Conservation (phyloP, 192 early-diverging fungal species). For the Linnemannia schmuckeri region DNA sequence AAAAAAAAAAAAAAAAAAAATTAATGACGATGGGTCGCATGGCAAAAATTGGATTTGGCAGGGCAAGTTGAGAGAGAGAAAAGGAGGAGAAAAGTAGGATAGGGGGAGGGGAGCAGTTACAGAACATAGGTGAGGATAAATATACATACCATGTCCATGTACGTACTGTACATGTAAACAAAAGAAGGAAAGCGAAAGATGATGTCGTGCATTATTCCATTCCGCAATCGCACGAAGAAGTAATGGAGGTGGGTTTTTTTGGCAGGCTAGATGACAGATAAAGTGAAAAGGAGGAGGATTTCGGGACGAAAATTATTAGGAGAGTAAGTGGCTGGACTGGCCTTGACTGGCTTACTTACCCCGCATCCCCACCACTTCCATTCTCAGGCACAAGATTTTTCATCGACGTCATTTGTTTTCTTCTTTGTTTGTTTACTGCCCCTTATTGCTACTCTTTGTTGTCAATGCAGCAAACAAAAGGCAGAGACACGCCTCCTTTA, state of each 20-base stretch:
- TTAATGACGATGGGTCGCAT: not conserved
- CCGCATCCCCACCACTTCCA: not conserved
- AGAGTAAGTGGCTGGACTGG: not conserved
- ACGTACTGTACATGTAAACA: not conserved
- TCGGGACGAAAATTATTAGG: not conserved
- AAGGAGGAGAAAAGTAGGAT: not conserved
- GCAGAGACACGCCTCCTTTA: not conserved
- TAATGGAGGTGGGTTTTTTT: not conserved
- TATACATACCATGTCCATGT: too few relatives aligned
- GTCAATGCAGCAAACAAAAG: not conserved
- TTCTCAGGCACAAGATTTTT: slow-evolving; percentile 2
- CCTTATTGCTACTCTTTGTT: too few relatives aligned
- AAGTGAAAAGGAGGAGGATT: not conserved
- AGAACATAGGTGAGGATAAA: not conserved
- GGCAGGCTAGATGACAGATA: not conserved
- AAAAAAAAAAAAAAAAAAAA: not conserved
- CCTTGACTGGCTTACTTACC: not conserved
- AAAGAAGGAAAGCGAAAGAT: not conserved
- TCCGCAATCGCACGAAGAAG: not conserved
- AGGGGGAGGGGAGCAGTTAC: not conserved
- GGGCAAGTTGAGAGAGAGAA: not conserved
- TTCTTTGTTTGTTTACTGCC: not conserved
- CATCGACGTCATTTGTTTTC: not conserved
- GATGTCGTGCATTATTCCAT: not conserved
- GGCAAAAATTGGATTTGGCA: not conserved